Evolutionary conservation across 179 eudicot genomes (phyloP).

Genomic region (Amaranthus tricolor): DNA sequence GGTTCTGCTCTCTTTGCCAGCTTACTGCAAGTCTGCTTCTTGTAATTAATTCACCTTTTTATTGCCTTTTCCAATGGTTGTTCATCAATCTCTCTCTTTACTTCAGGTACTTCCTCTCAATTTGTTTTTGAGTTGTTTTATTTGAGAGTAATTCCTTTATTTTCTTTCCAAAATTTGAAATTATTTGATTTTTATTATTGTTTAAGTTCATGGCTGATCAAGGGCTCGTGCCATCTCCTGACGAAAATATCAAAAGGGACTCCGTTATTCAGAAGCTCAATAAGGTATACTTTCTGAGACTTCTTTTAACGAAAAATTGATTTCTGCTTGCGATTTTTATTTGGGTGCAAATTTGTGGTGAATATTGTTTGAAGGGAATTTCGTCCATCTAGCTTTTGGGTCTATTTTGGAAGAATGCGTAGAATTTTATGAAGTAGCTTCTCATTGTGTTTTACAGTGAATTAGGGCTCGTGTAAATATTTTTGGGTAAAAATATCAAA

Average conservation of each 20-base stretch:
- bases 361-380: not conserved
- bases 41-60: too few species aligned
- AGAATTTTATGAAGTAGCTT: not conserved
- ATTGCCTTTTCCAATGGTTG: conserved; percentile 3
- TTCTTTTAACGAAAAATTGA: not conserved
- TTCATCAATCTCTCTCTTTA: conserved; percentile 19
- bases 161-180: not conserved
- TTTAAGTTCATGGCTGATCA: conserved; percentile 41
- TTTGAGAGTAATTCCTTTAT: not conserved
- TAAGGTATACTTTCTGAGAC: not conserved
- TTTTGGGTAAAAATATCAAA: too few species aligned
- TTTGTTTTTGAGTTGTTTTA: not conserved
- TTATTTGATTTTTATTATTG: not conserved
- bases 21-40: too few species aligned
- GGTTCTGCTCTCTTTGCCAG: too few species aligned
- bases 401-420: not conserved
- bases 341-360: not conserved
- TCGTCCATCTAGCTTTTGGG: not conserved
- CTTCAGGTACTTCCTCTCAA: not conserved
- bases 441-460: not conserved
- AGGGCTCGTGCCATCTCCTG: conserved; percentile 45
- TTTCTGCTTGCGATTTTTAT: not conserved
- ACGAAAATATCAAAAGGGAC: conserved; percentile 43
- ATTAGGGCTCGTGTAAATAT: not conserved
- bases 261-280: conserved; percentile 43